A percentile compares a stretch with the other conserved stretches of the same genome.
Evolutionary conservation across 2,329 filamentous ascomycete genomes (phyloP).

Genomic region (Talaromyces islandicus): DNA sequence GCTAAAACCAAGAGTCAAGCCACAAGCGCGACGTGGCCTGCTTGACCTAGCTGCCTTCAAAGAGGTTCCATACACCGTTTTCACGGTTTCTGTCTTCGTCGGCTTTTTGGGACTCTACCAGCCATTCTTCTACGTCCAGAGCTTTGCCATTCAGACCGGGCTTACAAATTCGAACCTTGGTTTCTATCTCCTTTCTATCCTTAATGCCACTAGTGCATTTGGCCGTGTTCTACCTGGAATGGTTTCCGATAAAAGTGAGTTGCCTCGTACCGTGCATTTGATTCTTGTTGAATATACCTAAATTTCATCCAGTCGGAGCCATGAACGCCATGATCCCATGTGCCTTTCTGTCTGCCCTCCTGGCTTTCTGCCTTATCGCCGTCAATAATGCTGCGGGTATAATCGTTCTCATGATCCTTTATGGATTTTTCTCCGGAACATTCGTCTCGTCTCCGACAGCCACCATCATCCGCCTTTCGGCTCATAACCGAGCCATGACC

Average conservation of each 20-base stretch:
- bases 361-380: slow-evolving; percentile 4
- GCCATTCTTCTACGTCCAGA: slow-evolving; percentile 27
- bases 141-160: slow-evolving; percentile 19
- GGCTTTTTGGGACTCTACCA: slow-evolving; percentile 23
- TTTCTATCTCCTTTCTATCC: slow-evolving; percentile 24
- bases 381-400: not conserved
- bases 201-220: slow-evolving; percentile 28
- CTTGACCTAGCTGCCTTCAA: slow-evolving; percentile 18
- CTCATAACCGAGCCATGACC: not conserved
- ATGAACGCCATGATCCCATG: not conserved
- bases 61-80: slow-evolving; percentile 15
- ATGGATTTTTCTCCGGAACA: slow-evolving; percentile 1
- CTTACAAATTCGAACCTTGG: slow-evolving; percentile 16
- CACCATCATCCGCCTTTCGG: not conserved
- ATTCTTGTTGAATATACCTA: not conserved
- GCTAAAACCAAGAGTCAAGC: slow-evolving; percentile 29
- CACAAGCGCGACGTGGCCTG: slow-evolving; percentile 16
- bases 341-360: not conserved
- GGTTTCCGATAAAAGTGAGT: slow-evolving; percentile 21
- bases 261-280: not conserved
- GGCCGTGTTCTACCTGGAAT: slow-evolving; percentile 30
- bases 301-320: not conserved
- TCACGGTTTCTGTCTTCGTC: slow-evolving; percentile 18
- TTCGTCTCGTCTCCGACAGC: slow-evolving; percentile 2
- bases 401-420: not conserved